A percentile compares a stretch with the other conserved stretches of the same genome.
phyloP scores from a whole-genome alignment of 148 eudicot genomes.

The Limonium bicolor region DNA sequence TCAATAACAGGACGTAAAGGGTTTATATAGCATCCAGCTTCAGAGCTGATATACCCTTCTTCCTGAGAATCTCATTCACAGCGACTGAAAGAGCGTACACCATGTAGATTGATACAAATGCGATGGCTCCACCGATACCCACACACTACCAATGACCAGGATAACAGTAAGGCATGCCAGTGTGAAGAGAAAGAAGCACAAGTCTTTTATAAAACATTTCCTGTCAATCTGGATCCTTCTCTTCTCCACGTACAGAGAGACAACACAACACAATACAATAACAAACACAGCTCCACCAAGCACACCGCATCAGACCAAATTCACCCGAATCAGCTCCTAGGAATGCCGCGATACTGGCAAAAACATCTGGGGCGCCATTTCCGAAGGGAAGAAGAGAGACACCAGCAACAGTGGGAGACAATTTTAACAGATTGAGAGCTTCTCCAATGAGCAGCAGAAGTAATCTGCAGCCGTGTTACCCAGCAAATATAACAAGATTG shows the following conservation, averaged over 20 bases:
- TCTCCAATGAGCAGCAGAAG: constrained; percentile 73
- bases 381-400: constrained; percentile 83
- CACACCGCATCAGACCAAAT: constrained; percentile 72
- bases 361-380: constrained; percentile 90
- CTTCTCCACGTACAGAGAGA: constrained; percentile 51
- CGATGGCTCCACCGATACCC: constrained; percentile 36
- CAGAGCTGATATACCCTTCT: constrained; percentile 36
- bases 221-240: constrained; percentile 51
- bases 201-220: constrained; percentile 62
- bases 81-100: constrained; percentile 62
- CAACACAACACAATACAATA: constrained; percentile 59
- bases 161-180: constrained; percentile 35
- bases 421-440: constrained; percentile 51
- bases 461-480: constrained; percentile 94
- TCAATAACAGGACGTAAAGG: constrained; percentile 78
- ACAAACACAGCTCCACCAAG: constrained; percentile 88
- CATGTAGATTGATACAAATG: constrained; percentile 39
- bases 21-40: constrained; percentile 45
- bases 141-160: constrained; percentile 39
- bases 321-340: constrained; percentile 70
- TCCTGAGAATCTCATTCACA: constrained; percentile 59
- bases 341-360: constrained; percentile 88
- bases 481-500: constrained; percentile 64
- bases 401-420: constrained; percentile 85
- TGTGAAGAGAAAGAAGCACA: constrained; percentile 41